Conservation (phyloP, 768 basidiomycete species). For the Tricholoma hemisulphureum region DNA sequence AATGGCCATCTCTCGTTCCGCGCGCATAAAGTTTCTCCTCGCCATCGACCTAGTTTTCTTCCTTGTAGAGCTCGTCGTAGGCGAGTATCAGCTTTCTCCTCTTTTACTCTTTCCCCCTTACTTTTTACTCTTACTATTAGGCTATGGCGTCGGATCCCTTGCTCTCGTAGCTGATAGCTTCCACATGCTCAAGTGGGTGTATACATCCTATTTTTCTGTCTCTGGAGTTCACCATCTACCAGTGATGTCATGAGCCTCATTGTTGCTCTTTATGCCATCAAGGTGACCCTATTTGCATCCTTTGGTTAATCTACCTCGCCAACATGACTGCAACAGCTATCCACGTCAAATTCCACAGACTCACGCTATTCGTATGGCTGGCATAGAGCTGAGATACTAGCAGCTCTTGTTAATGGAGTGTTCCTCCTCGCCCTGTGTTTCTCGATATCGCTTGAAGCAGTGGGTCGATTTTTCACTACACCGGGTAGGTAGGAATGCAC, state of each 20-base stretch:
- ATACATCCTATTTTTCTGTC: not conserved
- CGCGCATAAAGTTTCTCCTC: constrained; percentile 73
- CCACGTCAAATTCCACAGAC: constrained; percentile 54
- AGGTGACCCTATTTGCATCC: constrained; percentile 38
- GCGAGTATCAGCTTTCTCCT: constrained; percentile 35
- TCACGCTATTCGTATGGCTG: constrained; percentile 96
- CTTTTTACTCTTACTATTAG: constrained; percentile 35
- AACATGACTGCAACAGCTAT: constrained; percentile 51
- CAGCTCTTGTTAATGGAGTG: constrained; percentile 93
- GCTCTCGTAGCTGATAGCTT: constrained; percentile 96
- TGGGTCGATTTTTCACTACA: constrained; percentile 84
- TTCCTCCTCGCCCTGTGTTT: constrained; percentile 97
- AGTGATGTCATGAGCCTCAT: constrained; percentile 97
- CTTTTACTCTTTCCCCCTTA: constrained; percentile 7
- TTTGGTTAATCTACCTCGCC: constrained; percentile 5
- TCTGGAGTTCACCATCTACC: constrained; percentile 10
- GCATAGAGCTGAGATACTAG: constrained; percentile 96
- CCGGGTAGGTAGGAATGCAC: constrained; percentile 51
- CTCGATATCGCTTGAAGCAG: constrained; percentile 89
- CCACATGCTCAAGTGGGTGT: constrained; percentile 93
- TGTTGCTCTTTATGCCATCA: constrained; percentile 95
- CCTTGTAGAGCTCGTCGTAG: constrained; percentile 79
- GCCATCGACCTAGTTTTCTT: constrained; percentile 87
- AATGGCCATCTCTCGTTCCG: constrained; percentile 62
- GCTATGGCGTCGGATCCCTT: constrained; percentile 94